Conservation (phyloP, 2,329 filamentous ascomycete species). For the Scolecobasidium constrictum region DNA sequence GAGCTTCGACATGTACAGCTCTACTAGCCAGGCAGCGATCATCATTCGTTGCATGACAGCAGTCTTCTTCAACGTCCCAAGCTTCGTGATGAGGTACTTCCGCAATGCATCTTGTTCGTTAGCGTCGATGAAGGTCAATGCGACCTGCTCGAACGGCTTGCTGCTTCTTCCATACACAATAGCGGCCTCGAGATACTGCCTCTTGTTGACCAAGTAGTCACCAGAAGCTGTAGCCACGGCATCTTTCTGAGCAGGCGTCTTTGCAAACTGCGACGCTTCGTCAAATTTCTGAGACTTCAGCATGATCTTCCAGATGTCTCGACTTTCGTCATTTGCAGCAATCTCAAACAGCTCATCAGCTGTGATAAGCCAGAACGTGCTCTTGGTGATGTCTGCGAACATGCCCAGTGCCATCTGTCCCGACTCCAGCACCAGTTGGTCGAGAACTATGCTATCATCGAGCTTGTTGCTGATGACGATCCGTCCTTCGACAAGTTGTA, state of each 20-base stretch:
- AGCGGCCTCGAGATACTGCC: slow-evolving; percentile 76
- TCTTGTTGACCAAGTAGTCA: slow-evolving; percentile 73
- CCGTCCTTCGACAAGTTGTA: slow-evolving; percentile 71
- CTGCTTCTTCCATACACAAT: slow-evolving; percentile 88
- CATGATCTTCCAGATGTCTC: slow-evolving; percentile 93
- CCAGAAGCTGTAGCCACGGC: slow-evolving; percentile 85
- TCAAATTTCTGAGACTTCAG: slow-evolving; percentile 80
- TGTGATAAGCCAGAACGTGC: slow-evolving; percentile 96
- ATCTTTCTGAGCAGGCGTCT: slow-evolving; percentile 71
- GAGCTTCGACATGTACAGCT: slow-evolving; percentile 94
- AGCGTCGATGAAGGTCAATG: slow-evolving; percentile 79
- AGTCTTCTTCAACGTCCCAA: slow-evolving; percentile 70
- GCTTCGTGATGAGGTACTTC: slow-evolving; percentile 78
- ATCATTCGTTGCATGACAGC: slow-evolving; percentile 88
- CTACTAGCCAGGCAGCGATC: slow-evolving; percentile 89
- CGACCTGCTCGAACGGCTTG: slow-evolving; percentile 94
- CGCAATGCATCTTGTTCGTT: slow-evolving; percentile 82
- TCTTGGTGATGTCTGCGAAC: slow-evolving; percentile 83
- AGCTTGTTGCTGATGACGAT: slow-evolving; percentile 80
- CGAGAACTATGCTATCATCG: slow-evolving; percentile 75
- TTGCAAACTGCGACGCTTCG: slow-evolving; percentile 74
- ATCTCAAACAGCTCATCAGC: slow-evolving; percentile 87
- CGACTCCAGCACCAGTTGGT: slow-evolving; percentile 72
- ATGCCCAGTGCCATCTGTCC: slow-evolving; percentile 75
- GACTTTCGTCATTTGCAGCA: slow-evolving; percentile 77